These are phyloP conservation scores for Pleurozium schreberi DNA, from an alignment of 225 moss, liverwort and hornwort species.

Conservation along the genomic window DNA sequence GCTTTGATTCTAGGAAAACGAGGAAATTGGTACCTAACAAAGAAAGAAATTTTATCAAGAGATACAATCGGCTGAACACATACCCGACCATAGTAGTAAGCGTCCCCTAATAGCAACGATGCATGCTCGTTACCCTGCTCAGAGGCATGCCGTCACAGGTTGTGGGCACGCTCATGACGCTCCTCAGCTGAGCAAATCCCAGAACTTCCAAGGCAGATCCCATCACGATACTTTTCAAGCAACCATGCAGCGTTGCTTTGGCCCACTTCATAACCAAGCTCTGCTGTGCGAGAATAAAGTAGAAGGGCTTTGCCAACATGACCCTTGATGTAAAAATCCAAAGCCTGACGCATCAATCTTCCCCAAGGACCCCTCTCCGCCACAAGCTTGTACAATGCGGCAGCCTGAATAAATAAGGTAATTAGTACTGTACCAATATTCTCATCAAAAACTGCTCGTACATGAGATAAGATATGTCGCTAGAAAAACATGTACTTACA, in stretches of 20 bases:
- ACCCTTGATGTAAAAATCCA: slow-evolving; percentile 80
- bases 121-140: slow-evolving; percentile 99
- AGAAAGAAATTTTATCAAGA: background rate
- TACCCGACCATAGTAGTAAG: slow-evolving; percentile 97
- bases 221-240: slow-evolving; percentile 68
- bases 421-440: background rate
- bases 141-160: slow-evolving; percentile 87
- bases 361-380: slow-evolving; percentile 97
- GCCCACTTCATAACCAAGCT: slow-evolving; percentile 95
- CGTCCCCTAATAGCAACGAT: slow-evolving; percentile 89
- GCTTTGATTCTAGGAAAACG: background rate
- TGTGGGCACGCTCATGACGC: slow-evolving; percentile 90
- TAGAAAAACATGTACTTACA: slow-evolving; percentile 17
- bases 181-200: slow-evolving; percentile 72
- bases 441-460: background rate
- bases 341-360: slow-evolving; percentile 79
- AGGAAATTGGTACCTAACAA: background rate
- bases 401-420: slow-evolving; percentile 36
- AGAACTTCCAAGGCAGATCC: slow-evolving; percentile 74
- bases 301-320: slow-evolving; percentile 74
- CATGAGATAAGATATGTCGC: background rate
- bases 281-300: slow-evolving; percentile 83
- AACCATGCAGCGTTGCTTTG: slow-evolving; percentile 99
- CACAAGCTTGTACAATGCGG: slow-evolving; percentile 75
- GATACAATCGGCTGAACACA: background rate